Base-by-base conservation (phyloP, 495 filamentous ascomycete genomes). In the Trichocladium uniseriatum region DNA sequence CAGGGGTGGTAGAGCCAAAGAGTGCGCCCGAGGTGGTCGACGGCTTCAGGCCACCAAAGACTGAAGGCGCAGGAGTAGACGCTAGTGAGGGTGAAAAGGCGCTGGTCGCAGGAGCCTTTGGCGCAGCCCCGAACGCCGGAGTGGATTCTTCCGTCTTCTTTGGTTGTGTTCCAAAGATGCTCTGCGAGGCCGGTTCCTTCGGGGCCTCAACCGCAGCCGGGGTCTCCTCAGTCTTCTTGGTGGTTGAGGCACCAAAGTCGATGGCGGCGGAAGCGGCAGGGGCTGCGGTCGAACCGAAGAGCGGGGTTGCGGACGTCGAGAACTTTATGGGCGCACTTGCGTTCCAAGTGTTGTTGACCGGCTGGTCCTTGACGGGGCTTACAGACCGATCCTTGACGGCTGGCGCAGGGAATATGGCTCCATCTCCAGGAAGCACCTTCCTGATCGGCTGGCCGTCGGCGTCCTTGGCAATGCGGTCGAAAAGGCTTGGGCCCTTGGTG, bases 401-500 rank as follows among this genome's bases (percentile, higher is more conserved):
- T 18, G 54, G 44, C 14, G 51, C 16, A 48, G 53, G 52, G 29
- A 65, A 57, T n/a, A 58, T 58, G 31, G 34, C 49, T 38, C 55
- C 43, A 55, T 65, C 48, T 35, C 55, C 49, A 3, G 57, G 36
- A 27, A 45, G 36, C 13, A 58, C 39, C 49, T 63, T 51, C 41
- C 74, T 64, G 43, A 79, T 60, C 21, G 72, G 68, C 52, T 79
- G 66, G 43, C 77, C 72, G 43, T 73, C 69, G 13, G 59, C 44
- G 13, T 67, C 67, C 50, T 66, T 75, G 24, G 73, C 62, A 14
- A 82, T 67, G 36, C 78, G 74, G 43, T 80, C 79, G 46, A 85
- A 85, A 3, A 83, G 53, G 58, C 75, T 81, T 29, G 72, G 71
- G 29, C 69, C 66, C 16, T 65, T 54, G 9, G 61, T 56, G 37